Evolutionary conservation across 176 grass and related monocot species (phyloP).

Genomic region (Dactylis glomerata): DNA sequence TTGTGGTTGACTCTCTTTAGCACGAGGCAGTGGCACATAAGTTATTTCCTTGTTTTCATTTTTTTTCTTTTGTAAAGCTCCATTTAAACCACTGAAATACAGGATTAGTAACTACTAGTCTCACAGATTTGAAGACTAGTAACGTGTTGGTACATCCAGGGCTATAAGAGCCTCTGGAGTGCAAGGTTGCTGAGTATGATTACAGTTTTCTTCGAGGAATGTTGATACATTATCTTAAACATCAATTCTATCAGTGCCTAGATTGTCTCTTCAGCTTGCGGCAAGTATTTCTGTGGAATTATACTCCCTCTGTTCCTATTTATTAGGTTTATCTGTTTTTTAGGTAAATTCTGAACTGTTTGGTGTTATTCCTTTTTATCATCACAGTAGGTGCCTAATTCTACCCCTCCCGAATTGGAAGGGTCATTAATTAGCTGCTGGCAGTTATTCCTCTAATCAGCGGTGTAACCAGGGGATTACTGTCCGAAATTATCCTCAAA

Average conservation of each 20-base stretch:
- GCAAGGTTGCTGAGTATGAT: neutral
- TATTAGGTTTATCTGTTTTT: neutral
- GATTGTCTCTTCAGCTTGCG: slow-evolving; percentile 4
- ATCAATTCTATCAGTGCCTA: neutral
- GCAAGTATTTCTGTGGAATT: slow-evolving; percentile 9
- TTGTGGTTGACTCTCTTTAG: neutral
- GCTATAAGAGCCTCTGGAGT: neutral
- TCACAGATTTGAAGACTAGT: slow-evolving; percentile 9
- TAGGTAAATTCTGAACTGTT: neutral
- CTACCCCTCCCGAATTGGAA: neutral
- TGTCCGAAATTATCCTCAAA: neutral
- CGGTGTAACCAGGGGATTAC: neutral
- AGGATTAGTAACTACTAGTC: neutral
- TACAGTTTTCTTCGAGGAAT: neutral
- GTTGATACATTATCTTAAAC: neutral
- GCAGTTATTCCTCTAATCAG: neutral
- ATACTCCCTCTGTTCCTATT: neutral
- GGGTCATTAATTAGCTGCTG: neutral
- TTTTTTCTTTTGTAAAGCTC: slow-evolving; percentile 21
- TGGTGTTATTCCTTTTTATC: neutral
- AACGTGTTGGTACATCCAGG: neutral
- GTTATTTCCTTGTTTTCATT: neutral
- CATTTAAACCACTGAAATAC: neutral
- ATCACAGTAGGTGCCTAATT: neutral
- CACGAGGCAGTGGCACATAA: neutral